Evolutionary conservation across 176 grass and related monocot genomes (phyloP), one percentile per base, ranked within the genome.

Genomic region (Echinochloa phyllopogon): DNA sequence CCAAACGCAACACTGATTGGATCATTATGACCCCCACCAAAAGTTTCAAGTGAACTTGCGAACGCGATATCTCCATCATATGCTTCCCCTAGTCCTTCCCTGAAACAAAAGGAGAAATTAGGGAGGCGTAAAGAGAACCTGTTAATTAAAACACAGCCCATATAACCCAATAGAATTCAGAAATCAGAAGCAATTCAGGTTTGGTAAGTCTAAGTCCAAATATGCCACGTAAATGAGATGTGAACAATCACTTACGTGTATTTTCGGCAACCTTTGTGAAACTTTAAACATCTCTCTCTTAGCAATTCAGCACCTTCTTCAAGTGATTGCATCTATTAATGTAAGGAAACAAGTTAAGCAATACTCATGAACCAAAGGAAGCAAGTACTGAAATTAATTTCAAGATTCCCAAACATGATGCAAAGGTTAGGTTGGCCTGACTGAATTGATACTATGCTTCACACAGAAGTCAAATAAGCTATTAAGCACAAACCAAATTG

Each of bases 61-160:
- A 94, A 97, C 39, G 92, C 91, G 60, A 97, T 97, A 82, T 97
- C 94, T 82, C 92, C 94, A 94, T 97, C 94, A 63, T 97, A 97
- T 64, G 87, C 92, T 85, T 97, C 94, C 66, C 94, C 94, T 73
- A 97, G 87, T 61, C 89, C 94, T 92, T 97, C 94, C 69, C 94
- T 97, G 84, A 52, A 90, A 86, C 15, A 53, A 51, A 85, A 71
- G 33, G 11, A 43, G 40, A 47, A 56, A 61, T 33, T 14, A 61
- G 36, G 5, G 14, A 75, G 60, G 29, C 44, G 40, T 73, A 23
- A 45, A 63, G 42, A 72, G 82, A 48, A 11, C 56, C 55, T 3
- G 8, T 49, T 29, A 40, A 76, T 48, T 40, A 77, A 29, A 76
- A 24, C 20, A 15, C 27, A 63, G 12, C 6, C 42, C 16, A 62